phyloP scores from a whole-genome alignment of 1,284 basidiomycete species.

The Chalciporus sp. region DNA sequence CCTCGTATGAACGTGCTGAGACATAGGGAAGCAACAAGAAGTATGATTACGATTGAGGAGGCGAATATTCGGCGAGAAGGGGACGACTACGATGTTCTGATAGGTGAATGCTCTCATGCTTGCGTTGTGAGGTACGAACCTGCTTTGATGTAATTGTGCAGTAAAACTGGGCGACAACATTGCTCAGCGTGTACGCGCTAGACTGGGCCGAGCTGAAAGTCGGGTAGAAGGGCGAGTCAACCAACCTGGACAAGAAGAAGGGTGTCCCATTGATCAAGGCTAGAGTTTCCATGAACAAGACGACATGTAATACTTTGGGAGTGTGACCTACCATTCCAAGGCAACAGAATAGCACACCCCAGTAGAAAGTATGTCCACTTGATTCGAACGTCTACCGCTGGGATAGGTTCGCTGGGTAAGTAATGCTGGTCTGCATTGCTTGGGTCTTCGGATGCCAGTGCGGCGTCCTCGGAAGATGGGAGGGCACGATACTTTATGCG shows the following conservation, averaged over 20 bases:
- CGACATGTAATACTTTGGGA: neutral
- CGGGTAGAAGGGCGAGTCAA: constrained; percentile 52
- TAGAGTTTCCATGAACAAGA: constrained; percentile 28
- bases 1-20: constrained; percentile 60
- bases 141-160: constrained; percentile 68
- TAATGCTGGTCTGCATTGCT: neutral
- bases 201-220: constrained; percentile 75
- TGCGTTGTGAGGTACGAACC: constrained; percentile 43
- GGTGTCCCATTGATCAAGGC: constrained; percentile 77
- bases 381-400: constrained; percentile 44
- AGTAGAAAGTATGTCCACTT: constrained; percentile 69
- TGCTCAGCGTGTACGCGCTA: constrained; percentile 60
- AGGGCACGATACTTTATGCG: constrained; percentile 18
- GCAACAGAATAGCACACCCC: constrained; percentile 70
- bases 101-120: constrained; percentile 31
- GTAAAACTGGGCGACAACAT: constrained; percentile 70
- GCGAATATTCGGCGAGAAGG: constrained; percentile 53
- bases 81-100: constrained; percentile 34
- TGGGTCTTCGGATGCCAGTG: neutral
- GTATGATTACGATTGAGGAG: constrained; percentile 44
- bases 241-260: constrained; percentile 69
- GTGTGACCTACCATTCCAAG: constrained; percentile 71
- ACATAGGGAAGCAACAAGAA: constrained; percentile 57
- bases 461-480: constrained; percentile 22
- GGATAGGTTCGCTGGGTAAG: constrained; percentile 3